Conservation (phyloP, 1,284 basidiomycete genomes). For the Uromyces viciae-fabae region DNA sequence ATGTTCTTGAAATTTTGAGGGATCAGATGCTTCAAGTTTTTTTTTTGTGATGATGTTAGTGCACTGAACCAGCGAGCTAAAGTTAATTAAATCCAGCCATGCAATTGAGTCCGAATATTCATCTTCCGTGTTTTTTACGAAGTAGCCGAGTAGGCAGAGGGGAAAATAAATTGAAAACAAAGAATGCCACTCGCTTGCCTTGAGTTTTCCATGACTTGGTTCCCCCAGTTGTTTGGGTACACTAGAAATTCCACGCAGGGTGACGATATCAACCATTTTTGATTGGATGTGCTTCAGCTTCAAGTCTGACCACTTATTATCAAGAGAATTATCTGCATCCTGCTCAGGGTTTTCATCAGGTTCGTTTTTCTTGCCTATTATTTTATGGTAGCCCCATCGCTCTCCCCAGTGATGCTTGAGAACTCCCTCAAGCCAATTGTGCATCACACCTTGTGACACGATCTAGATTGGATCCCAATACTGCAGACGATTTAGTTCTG, state of each 20-base stretch:
- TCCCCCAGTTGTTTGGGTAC: constrained; percentile 2
- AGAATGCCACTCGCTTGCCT: not conserved
- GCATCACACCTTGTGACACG: not conserved
- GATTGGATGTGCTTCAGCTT: no score
- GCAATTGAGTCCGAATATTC: no score
- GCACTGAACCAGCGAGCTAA: not conserved
- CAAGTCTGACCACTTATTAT: no score
- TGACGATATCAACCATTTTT: not conserved
- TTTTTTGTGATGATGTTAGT: not conserved
- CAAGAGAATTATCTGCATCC: not conserved
- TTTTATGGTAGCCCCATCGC: not conserved
- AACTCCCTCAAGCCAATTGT: constrained; percentile 22
- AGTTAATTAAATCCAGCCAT: constrained; percentile 16
- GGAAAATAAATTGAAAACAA: constrained; percentile 14
- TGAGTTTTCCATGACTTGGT: constrained; percentile 13
- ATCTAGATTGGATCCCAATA: not conserved
- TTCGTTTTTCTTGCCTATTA: not conserved
- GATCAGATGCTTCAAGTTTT: not conserved
- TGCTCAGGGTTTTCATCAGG: not conserved
- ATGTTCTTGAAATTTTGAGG: not conserved
- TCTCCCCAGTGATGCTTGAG: not conserved
- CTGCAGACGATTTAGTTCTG: constrained; percentile 10
- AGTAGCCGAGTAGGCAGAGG: no score
- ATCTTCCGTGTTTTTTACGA: no score
- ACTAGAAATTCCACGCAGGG: not conserved